Evolutionary conservation across 768 basidiomycete species (phyloP), one percentile per base, ranked within the genome.

Genomic region (Auricularia heimuer): DNA sequence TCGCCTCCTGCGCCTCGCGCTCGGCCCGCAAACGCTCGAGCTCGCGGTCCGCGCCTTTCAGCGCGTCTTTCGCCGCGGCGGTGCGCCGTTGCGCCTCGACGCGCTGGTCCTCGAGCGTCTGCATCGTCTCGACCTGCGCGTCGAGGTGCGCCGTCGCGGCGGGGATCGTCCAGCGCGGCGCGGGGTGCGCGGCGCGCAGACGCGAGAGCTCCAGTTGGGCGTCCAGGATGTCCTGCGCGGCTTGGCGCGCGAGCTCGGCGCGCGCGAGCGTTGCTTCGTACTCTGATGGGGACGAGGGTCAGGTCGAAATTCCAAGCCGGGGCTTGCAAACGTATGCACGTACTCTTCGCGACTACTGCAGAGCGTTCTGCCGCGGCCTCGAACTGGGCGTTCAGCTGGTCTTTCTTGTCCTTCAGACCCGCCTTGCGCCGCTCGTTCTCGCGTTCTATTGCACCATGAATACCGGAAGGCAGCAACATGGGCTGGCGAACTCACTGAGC

Each of bases 211-310:
- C 83, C 3, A 94, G 82, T 42, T 90, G 87, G 42, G 92, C 85
- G 71, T 94, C 92, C 66, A 92, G 82, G 69, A 95, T 92, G 72
- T 90, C 82, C 65, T 89, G 84, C 1, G 88, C 83, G 1, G 92
- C 81, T 2, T 79, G 67, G 24, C 84, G 77, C 1, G 87, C 86
- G 66, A 83, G 82, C 29, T 77, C 75, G 0, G 84, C 81, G 7
- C 82, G 73, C 1, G 77, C 73, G 54, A 82, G 83, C 0, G 85
- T 81, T 67, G 81, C 82, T 47, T 77, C 73, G 69, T 86, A 89
- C 66, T 90, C 90, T 90, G 65, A 29, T 29, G 29, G 29, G 29
- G 29, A 29, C 29, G 29, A 29, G 29, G 29, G 29, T 29, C 29
- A 29, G 24, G 24, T 29, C 24, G 24, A 29, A 29, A 29, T 29